These are phyloP conservation scores for Phytopythium aichiense DNA, from an alignment of 352 stramenopile species.

Conservation along the genomic window DNA sequence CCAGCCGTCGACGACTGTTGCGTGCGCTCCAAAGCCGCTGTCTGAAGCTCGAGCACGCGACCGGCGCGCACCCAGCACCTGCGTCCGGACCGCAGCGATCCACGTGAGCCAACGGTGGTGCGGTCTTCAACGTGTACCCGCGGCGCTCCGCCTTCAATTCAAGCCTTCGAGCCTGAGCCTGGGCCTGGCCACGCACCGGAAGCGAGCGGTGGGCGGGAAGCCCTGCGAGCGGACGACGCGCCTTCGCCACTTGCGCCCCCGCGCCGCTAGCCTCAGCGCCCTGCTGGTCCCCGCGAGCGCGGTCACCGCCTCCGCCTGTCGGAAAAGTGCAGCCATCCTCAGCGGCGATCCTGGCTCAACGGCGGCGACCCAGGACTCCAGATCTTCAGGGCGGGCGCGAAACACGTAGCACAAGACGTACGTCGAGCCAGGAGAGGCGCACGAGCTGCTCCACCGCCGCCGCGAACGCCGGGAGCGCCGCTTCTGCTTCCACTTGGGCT, in stretches of 20 bases:
- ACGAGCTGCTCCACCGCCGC: constrained; percentile 31
- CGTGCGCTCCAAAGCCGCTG: not conserved
- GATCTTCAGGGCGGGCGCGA: too few relatives aligned
- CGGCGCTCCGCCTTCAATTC: not conserved
- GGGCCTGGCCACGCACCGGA: constrained; percentile 17
- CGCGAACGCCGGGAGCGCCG: not conserved
- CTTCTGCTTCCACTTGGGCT: too few relatives aligned
- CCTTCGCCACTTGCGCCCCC: constrained; percentile 24
- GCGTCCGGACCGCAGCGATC: not conserved
- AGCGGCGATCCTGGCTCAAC: not conserved
- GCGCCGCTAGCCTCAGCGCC: constrained; percentile 12
- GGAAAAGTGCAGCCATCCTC: not conserved
- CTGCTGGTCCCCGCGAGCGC: constrained; percentile 19
- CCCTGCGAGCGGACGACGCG: constrained; percentile 19
- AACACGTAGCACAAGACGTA: constrained; percentile 9
- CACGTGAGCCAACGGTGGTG: not conserved
- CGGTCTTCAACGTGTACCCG: not conserved
- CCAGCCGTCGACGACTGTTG: not conserved
- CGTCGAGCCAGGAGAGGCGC: constrained; percentile 37
- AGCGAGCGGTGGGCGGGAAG: constrained; percentile 19
- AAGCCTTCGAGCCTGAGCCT: too few relatives aligned
- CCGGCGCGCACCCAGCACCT: constrained; percentile 40
- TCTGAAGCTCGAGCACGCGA: constrained; percentile 13
- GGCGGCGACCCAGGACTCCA: not conserved
- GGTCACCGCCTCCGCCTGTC: constrained; percentile 34